Base-by-base conservation (phyloP, 2,329 filamentous ascomycete genomes). In the Trichoderma sp. region DNA sequence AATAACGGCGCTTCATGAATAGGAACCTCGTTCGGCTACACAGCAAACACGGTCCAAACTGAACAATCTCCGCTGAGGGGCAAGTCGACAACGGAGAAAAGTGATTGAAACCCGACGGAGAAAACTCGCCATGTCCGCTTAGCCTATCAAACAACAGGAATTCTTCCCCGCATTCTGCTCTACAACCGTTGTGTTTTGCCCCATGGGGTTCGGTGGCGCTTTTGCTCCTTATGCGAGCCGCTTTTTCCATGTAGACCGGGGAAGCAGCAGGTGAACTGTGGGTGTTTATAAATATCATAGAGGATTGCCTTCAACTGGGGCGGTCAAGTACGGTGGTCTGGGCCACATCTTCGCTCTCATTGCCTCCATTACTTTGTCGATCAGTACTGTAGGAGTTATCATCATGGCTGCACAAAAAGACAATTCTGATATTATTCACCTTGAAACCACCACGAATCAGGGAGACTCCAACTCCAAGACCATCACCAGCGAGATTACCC, bases 371-470 rank as follows among this genome's bases (percentile, higher is more conserved):
- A 27, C 52, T 57, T 45, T 29, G 25, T 64, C 45, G 37, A n/a
- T 34, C 50, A 56, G 6, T 29, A 22, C 42, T 45, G 39, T 45
- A 45, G 35, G 37, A 34, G 32, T 5, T 27, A 12, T 52, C 60
- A 65, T 54, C 12, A 68, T 65, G 53, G 9, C 53, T 39, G 19
- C 60, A 10, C 52, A 53, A 8, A 67, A 69, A 22, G 68, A 69
- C 19, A 42, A 67, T 6, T 13, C 64, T 15, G 67, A 70, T 22
- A 53, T 54, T 13, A 68, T 69, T 37, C 67, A 70, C 19, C 39
- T 68, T 13, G 56, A 68, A 39, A 32, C 39, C 15, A 15, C 9
- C 19, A 17, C 17, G 19, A 34, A 19, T 9, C 63, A 61, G n/a
- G 54, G 25, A 9, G 9, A 27, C 13, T 35, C 27, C 13, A 9